Evolutionary conservation across 148 eudicot species (phyloP).

Genomic region (Arbutus unedo): DNA sequence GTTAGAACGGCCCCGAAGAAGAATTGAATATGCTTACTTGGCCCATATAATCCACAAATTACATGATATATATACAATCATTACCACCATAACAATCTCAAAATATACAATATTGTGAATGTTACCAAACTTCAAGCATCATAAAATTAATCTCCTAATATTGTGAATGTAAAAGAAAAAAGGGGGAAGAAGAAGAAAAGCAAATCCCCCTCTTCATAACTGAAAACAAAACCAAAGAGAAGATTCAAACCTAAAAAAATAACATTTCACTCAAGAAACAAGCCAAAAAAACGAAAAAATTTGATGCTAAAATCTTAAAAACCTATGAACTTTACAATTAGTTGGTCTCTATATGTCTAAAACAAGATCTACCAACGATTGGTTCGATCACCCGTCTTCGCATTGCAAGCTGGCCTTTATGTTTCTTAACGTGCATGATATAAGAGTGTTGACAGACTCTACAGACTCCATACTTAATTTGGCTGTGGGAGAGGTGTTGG

Average conservation of each 20-base stretch:
- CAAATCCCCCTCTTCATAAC: background rate
- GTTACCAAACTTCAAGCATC: constrained; percentile 6
- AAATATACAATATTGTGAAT: background rate
- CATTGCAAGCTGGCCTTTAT: constrained; percentile 81
- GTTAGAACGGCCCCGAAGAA: too few species aligned
- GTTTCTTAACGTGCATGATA: constrained; percentile 59
- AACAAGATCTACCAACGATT: background rate
- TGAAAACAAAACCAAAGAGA: background rate
- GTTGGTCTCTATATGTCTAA: constrained; percentile 16
- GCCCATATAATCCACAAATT: background rate
- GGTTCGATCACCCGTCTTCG: constrained; percentile 49
- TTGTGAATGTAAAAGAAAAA: background rate
- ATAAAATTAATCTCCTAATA: background rate
- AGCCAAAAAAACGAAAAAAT: constrained; percentile 12
- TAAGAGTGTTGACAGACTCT: constrained; percentile 65
- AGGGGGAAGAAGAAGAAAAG: constrained; percentile 1
- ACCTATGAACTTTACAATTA: constrained; percentile 21
- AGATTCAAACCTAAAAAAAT: background rate
- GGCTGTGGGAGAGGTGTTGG: constrained; percentile 60
- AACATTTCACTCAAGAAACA: background rate
- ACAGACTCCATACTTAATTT: constrained; percentile 62
- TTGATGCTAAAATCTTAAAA: constrained; percentile 7
- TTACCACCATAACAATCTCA: background rate
- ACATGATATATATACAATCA: background rate
- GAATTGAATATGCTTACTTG: background rate